Evolutionary conservation across 192 early-diverging fungal genomes (phyloP), one percentile per base, ranked within the genome.

Genomic region (Dispira simplex): DNA sequence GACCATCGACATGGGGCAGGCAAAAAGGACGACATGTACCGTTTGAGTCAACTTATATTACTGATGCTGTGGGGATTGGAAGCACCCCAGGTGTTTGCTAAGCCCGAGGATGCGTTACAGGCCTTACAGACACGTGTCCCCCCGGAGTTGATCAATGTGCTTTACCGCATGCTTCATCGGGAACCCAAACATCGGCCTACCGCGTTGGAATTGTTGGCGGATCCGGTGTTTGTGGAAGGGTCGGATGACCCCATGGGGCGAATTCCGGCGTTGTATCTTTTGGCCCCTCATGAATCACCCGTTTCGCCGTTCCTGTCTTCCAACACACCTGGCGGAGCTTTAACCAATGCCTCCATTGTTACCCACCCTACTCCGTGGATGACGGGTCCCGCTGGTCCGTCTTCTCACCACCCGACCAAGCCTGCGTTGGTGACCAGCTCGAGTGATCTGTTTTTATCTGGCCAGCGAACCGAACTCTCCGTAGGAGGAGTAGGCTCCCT

Each of bases 11-110:
- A 39, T 39, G 32, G 27, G 8, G 16, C 43, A n/a, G 25, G 81
- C 53, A 88, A 88, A 55, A 88, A 88, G 44, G 18, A 18, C 67
- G 88, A 90, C 67, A 78, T 90, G 18, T 90, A 84, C 81, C 84
- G 81, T 47, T 71, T 80, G 0, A 86, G 85, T 20, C 68, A 85
- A 16, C 75, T 83, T 0, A 80, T 82, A 16, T 64, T 88, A 46
- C 81, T 86, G 53, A 90, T 90, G 88, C 63, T 82, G 6, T 79
- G 83, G 69, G 88, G 88, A 14, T 63, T 73, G 13, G 84, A 86
- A 25, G 70, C 74, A 0, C 73, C 83, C 25, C 68, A 64, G 20
- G 66, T 71, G 23, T 84, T 81, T 65, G 77, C 74, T 20, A 66
- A 73, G 13, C 75, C 80, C 64, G 75, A 73, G 2, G 67, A 67